These are phyloP conservation scores for Blastomyces parvus DNA, from an alignment of 2,329 filamentous ascomycete genomes.

Conservation along the genomic window DNA sequence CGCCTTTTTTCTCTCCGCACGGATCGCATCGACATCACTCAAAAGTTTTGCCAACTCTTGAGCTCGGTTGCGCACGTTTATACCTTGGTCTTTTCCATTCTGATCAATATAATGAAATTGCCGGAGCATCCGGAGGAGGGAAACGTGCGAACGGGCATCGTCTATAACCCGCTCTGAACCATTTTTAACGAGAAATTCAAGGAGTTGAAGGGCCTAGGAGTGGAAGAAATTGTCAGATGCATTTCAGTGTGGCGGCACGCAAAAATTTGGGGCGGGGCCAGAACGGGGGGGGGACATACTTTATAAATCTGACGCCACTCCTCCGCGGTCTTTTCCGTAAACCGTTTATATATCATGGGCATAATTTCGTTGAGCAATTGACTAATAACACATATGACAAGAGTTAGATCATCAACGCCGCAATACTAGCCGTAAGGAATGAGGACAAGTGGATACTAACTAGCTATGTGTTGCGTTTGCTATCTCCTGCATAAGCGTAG, in stretches of 20 bases:
- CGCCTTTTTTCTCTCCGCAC: conserved; percentile 72
- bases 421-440: conserved; percentile 5
- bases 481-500: conserved; percentile 91
- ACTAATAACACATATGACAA: conserved; percentile 39
- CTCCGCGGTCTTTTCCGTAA: conserved; percentile 95
- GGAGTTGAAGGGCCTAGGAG: conserved; percentile 64
- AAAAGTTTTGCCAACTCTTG: conserved; percentile 94
- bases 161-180: conserved; percentile 96
- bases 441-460: conserved; percentile 46
- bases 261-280: neutral
- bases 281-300: conserved; percentile 35
- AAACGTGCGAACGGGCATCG: conserved; percentile 89
- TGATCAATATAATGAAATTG: conserved; percentile 95
- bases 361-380: conserved; percentile 98
- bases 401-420: conserved; percentile 13
- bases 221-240: neutral
- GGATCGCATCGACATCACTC: conserved; percentile 53
- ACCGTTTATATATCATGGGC: conserved; percentile 99
- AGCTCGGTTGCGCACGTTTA: conserved; percentile 93
- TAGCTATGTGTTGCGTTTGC: conserved; percentile 97
- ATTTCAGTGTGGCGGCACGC: neutral
- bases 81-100: conserved; percentile 96
- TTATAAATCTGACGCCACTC: conserved; percentile 99
- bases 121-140: conserved; percentile 92
- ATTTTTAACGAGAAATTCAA: conserved; percentile 75